These are phyloP conservation scores for Berkeleyomyces rouxiae DNA, from an alignment of 2,329 filamentous ascomycete genomes.

Conservation along the genomic window DNA sequence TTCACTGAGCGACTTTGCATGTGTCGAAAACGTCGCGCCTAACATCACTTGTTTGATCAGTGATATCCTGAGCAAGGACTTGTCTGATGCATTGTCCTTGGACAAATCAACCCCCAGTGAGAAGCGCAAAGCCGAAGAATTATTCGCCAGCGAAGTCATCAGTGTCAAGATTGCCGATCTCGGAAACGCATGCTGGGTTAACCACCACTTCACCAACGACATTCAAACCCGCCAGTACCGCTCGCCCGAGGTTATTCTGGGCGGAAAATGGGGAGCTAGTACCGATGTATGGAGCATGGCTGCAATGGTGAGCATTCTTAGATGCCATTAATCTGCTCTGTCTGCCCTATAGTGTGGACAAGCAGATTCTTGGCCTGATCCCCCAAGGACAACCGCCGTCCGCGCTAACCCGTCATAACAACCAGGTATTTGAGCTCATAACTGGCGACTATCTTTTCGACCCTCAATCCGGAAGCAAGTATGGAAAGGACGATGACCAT, in stretches of 20 bases:
- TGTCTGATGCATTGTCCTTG: constrained; percentile 74
- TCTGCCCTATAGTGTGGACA: too few species aligned
- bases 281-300: constrained; percentile 99
- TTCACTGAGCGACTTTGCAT: constrained; percentile 8
- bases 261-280: constrained; percentile 96
- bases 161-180: constrained; percentile 98
- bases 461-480: constrained; percentile 94
- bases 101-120: constrained; percentile 52
- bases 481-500: constrained; percentile 98
- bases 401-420: not conserved
- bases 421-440: constrained; percentile 85
- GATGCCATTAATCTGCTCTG: too few species aligned
- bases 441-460: constrained; percentile 98
- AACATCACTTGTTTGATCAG: constrained; percentile 26
- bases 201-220: constrained; percentile 97
- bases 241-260: constrained; percentile 91
- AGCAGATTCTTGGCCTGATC: too few species aligned
- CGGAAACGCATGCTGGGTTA: constrained; percentile 96
- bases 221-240: constrained; percentile 96
- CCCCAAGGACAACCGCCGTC: too few species aligned
- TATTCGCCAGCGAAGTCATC: constrained; percentile 52
- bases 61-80: constrained; percentile 78
- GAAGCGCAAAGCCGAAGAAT: constrained; percentile 45
- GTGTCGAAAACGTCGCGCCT: constrained; percentile 11
- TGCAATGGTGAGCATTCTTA: constrained; percentile 60